These are phyloP conservation scores for Fusarium tupiense DNA, from an alignment of 2,329 filamentous ascomycete species.

Conservation along the genomic window DNA sequence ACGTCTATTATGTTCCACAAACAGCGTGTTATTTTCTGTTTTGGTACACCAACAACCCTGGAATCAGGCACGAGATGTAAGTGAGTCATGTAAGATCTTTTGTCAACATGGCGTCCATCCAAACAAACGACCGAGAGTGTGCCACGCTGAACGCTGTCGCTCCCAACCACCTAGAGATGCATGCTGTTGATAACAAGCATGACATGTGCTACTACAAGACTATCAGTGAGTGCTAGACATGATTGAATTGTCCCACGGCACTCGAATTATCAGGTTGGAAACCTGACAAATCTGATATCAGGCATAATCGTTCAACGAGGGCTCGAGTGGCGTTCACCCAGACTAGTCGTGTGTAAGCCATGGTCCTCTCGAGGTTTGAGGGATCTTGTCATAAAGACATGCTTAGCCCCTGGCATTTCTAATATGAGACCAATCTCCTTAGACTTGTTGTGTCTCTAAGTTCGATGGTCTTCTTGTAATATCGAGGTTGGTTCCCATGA, in stretches of 20 bases:
- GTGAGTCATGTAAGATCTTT: not conserved
- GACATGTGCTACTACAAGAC: not conserved
- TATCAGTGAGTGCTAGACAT: too few species aligned
- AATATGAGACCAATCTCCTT: not conserved
- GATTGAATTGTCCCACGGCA: not conserved
- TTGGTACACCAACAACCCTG: not conserved
- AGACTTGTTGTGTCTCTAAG: not conserved
- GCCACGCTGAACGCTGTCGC: not conserved
- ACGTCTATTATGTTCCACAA: not conserved
- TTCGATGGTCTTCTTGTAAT: not conserved
- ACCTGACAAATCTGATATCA: not conserved
- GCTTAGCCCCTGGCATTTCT: not conserved
- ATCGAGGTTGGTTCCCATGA: not conserved
- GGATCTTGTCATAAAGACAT: not conserved
- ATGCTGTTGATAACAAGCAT: not conserved
- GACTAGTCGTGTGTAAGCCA: not conserved
- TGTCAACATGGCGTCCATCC: not conserved
- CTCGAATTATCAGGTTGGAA: not conserved
- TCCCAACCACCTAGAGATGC: not conserved
- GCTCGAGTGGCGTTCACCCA: too few species aligned
- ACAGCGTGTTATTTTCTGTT: not conserved
- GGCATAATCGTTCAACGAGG: not conserved
- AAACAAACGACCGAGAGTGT: not conserved
- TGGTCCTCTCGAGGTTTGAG: not conserved
- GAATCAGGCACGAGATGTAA: not conserved